Conservation (phyloP, 345 rosid species). For the Hibiscus trionum region DNA sequence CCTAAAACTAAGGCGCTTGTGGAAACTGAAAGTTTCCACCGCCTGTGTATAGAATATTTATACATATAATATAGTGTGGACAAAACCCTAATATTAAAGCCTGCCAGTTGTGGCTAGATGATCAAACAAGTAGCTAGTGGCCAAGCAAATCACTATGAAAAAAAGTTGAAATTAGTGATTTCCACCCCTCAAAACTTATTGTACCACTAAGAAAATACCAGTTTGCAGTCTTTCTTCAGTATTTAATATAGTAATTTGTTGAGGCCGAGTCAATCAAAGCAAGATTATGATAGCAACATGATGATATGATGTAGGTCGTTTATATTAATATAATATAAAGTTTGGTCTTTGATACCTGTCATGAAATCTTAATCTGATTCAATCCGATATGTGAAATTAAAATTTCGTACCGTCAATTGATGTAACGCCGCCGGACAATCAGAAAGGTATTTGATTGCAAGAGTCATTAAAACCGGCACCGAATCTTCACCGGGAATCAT, state of each 20-base stretch:
- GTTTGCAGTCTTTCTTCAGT: not conserved
- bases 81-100: constrained; percentile 1
- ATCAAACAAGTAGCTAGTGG: not conserved
- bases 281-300: not conserved
- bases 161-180: not conserved
- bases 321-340: not conserved
- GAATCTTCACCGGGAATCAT: constrained; percentile 99
- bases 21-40: no score
- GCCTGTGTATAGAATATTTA: no score
- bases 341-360: not conserved
- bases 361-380: not conserved
- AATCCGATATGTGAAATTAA: not conserved
- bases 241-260: not conserved
- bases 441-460: constrained; percentile 69
- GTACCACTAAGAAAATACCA: not conserved
- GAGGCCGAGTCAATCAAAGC: not conserved
- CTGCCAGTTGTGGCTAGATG: constrained; percentile 4
- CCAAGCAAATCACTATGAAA: not conserved
- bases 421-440: constrained; percentile 68
- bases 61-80: not conserved
- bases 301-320: not conserved
- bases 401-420: constrained; percentile 47
- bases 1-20: no score
- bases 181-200: not conserved
- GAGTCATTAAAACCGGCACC: constrained; percentile 90